Conservation (phyloP, 371 early-diverging fungal genomes). For the Dinochytrium kinnereticum region DNA sequence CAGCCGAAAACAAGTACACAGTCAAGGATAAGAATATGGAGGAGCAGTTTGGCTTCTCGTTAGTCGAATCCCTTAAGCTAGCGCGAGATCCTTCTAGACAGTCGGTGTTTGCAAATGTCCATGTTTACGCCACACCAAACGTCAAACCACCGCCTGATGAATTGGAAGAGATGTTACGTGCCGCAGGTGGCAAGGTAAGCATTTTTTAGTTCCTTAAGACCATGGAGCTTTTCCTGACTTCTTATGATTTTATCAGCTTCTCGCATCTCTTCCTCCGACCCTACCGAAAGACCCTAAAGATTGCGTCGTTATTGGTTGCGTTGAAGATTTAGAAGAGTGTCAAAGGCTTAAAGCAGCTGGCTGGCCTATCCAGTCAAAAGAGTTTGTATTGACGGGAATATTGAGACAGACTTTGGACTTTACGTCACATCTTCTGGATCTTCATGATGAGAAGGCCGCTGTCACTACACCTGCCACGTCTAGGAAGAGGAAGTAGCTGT, state of each 20-base stretch:
- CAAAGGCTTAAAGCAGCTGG: slow-evolving; percentile 24
- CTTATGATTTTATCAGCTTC: too few species aligned
- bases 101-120: slow-evolving; percentile 35
- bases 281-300: slow-evolving; percentile 10
- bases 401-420: slow-evolving; percentile 43
- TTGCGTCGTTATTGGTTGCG: slow-evolving; percentile 34
- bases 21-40: slow-evolving; percentile 46
- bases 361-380: slow-evolving; percentile 32
- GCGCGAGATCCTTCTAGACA: slow-evolving; percentile 3
- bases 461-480: too few species aligned
- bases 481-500: too few species aligned
- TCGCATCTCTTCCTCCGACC: slow-evolving; percentile 10
- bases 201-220: not conserved
- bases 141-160: slow-evolving; percentile 46
- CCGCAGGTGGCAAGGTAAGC: slow-evolving; percentile 47
- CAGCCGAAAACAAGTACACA: slow-evolving; percentile 42
- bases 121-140: slow-evolving; percentile 42
- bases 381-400: slow-evolving; percentile 49
- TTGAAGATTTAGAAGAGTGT: slow-evolving; percentile 36
- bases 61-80: slow-evolving; percentile 12
- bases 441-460: too few species aligned
- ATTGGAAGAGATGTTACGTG: slow-evolving; percentile 44
- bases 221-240: too few species aligned
- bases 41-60: slow-evolving; percentile 40
- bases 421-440: slow-evolving; percentile 13